Percentiles rank a stretch among this genome's conserved stretches.
These are phyloP conservation scores for Calycina herbarum DNA, from an alignment of 2,329 filamentous ascomycete genomes.

Conservation along the genomic window DNA sequence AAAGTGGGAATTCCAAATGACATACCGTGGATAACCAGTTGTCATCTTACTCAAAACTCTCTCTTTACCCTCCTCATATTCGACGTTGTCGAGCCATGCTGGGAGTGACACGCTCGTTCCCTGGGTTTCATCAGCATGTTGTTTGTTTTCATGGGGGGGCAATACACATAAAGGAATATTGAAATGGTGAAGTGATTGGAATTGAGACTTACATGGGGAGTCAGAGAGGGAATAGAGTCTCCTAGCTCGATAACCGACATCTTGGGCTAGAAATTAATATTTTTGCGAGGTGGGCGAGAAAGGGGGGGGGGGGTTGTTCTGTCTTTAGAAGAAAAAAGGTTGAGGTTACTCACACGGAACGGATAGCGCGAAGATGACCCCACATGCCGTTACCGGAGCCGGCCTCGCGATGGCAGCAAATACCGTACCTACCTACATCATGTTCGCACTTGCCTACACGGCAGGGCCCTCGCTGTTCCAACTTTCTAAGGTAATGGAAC, in stretches of 20 bases:
- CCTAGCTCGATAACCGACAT: slow-evolving; percentile 39
- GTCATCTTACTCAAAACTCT: slow-evolving; percentile 85
- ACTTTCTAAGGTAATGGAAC: too few species aligned
- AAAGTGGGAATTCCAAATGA: not conserved
- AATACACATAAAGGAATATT: not conserved
- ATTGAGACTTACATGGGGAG: slow-evolving; percentile 37
- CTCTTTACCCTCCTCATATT: slow-evolving; percentile 87
- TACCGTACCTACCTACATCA: too few species aligned
- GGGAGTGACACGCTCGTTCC: slow-evolving; percentile 95
- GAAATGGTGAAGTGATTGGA: not conserved
- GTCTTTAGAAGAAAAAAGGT: not conserved
- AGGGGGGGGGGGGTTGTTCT: not conserved
- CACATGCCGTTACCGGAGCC: not conserved
- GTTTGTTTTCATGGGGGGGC: slow-evolving; percentile 1
- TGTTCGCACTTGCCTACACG: too few species aligned
- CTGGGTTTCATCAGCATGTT: slow-evolving; percentile 47
- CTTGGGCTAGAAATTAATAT: slow-evolving; percentile 9
- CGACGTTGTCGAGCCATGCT: slow-evolving; percentile 87
- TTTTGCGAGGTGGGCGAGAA: not conserved
- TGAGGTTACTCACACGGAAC: not conserved
- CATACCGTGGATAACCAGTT: slow-evolving; percentile 83
- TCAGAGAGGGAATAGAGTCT: slow-evolving; percentile 38
- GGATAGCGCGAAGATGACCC: slow-evolving; percentile 2
- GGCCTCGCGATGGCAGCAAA: too few species aligned
- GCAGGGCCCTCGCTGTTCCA: too few species aligned